Base-by-base conservation (phyloP, 176 grass and related monocot genomes). In the Themeda triandra region DNA sequence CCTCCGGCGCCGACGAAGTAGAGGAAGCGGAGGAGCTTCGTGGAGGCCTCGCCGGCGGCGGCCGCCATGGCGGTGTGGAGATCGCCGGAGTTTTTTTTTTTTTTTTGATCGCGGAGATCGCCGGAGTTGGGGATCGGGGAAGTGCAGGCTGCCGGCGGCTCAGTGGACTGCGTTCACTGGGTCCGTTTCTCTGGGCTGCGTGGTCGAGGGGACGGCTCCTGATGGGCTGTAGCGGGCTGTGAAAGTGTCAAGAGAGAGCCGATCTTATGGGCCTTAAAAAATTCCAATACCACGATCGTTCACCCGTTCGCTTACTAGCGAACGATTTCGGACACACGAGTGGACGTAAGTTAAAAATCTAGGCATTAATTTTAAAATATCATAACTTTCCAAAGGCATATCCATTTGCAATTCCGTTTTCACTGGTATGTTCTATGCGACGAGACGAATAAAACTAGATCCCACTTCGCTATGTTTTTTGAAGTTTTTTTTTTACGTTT, bases 1-100 rank as follows among this genome's bases (percentile, higher is more conserved):
- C 96, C 69, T 82, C 93, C 93, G 48, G 96, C 96, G 62, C 93
- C 91, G 70, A 94, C 90, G 81, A 98, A 98, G 87, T 67, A 95
- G 48, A 98, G 68, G 81, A 95, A 87, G 73, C 96, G 96, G 82
- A 87, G 73, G 59, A 98, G 83, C 91, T 90, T 98, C 83, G 78
- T 59, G 77, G 93, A 90, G 31, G 85, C 96, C 73, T 98, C 96
- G 73, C 89, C 86, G 80, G 48, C 69, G 48, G 68, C 62, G 62
- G 89, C 48, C 84, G 89, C 48, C 84, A 87, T 87, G 84, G 80
- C 6, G 75, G 68, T 23, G 23, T 27, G 19, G 66, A 63, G 19
- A 14, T 75, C 27, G 87, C 75, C 81, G 74, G 83, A 69, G 48
- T 12, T 5, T 5, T n/a, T n/a, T n/a, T n/a, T n/a, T n/a, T n/a